Conservation (phyloP, 2,329 filamentous ascomycete genomes). For the Botrytis hyacinthi region DNA sequence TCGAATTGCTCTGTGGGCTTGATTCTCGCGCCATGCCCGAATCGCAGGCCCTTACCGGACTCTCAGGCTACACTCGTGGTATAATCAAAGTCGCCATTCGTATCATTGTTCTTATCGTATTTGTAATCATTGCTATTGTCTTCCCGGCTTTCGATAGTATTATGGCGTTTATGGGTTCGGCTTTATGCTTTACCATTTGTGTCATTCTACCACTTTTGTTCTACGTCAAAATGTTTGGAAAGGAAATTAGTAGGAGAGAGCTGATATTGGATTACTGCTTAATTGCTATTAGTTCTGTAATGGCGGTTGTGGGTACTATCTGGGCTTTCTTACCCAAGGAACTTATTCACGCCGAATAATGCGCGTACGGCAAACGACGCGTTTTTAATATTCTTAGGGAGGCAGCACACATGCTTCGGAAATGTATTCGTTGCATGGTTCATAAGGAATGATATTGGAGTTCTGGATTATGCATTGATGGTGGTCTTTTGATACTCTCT, state of each 20-base stretch:
- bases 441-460: conserved; percentile 1
- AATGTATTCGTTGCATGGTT: not conserved
- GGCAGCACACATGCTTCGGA: not conserved
- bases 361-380: not conserved
- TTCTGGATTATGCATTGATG: not conserved
- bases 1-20: conserved; percentile 78
- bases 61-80: conserved; percentile 56
- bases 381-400: not conserved
- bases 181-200: conserved; percentile 91
- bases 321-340: conserved; percentile 86
- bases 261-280: conserved; percentile 65
- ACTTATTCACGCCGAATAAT: conserved; percentile 56
- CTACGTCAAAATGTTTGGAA: conserved; percentile 83
- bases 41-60: conserved; percentile 49
- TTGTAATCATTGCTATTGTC: conserved; percentile 71
- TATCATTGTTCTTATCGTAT: conserved; percentile 64
- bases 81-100: conserved; percentile 61
- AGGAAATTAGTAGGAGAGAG: conserved; percentile 64
- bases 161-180: conserved; percentile 77
- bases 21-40: conserved; percentile 44
- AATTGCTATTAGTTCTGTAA: conserved; percentile 63
- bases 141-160: conserved; percentile 69
- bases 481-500: conserved; percentile 1
- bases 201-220: conserved; percentile 87
- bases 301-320: conserved; percentile 76